A percentile compares a stretch with the other conserved stretches of the same genome.
Conservation (phyloP, 495 filamentous ascomycete genomes). For the Podospora bellae-mahoneyi region DNA sequence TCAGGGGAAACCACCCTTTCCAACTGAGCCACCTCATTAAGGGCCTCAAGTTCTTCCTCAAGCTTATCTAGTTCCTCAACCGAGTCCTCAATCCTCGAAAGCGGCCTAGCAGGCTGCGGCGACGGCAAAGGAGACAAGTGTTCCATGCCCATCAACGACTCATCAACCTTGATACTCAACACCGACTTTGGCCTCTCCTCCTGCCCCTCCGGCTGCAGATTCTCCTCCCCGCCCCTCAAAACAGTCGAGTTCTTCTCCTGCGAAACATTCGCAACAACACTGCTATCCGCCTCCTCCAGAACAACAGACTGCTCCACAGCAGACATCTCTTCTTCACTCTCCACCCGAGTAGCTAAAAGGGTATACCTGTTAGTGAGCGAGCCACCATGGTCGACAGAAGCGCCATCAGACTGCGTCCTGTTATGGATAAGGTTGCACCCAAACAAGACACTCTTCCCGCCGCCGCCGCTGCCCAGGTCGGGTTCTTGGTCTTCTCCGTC, state of each 20-base stretch:
- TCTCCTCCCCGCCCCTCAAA: neutral
- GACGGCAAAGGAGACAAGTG: neutral
- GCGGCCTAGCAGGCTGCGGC: conserved; percentile 38
- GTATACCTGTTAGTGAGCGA: conserved; percentile 31
- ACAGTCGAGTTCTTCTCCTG: neutral
- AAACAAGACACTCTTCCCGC: conserved; percentile 37
- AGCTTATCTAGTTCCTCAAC: conserved; percentile 65
- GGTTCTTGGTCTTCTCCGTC: conserved; percentile 18
- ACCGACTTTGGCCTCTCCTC: neutral
- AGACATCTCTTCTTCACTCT: conserved; percentile 23
- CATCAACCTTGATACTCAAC: neutral
- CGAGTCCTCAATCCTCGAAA: conserved; percentile 63
- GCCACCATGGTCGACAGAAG: conserved; percentile 2
- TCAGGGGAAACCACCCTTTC: conserved; percentile 38
- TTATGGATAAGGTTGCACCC: conserved; percentile 46
- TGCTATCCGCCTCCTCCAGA: neutral
- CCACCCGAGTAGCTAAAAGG: conserved; percentile 35
- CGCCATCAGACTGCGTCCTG: conserved; percentile 20
- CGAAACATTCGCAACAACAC: conserved; percentile 5
- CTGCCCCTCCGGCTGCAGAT: neutral
- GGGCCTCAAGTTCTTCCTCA: conserved; percentile 61
- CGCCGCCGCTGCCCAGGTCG: conserved; percentile 8
- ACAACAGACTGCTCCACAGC: conserved; percentile 2
- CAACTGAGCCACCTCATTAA: conserved; percentile 44
- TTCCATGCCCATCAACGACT: neutral